Evolutionary conservation across 345 rosid genomes (phyloP), one percentile per base, ranked within the genome.

Genomic region (Gossypium thurberi): DNA sequence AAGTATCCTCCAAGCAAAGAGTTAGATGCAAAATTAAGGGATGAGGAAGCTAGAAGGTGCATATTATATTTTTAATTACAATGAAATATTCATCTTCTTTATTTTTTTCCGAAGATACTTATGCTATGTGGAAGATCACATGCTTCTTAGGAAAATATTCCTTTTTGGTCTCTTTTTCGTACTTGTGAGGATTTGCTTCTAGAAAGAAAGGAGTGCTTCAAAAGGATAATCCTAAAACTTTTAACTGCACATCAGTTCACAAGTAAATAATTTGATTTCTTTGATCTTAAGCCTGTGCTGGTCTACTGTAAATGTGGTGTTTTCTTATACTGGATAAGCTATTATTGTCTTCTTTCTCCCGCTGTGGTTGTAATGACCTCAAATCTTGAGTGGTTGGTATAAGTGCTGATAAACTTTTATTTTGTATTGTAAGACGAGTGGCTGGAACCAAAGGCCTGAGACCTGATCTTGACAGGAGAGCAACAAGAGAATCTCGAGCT

Each of bases 1-100:
- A 90, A 83, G 79, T 92, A 92, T 86, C 96, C 98, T 78, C 97
- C 98, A 28, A 92, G 97, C 91, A 92, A 94, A 88, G 98, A 92
- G 82, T 86, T 94, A 42, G 97, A 94, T 79, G 98, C 96, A n/a
- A 94, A 93, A 79, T 69, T 94, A 76, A 89, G 97, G 47, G 97
- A 94, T 66, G 98, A 94, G 76, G 98, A 90, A 78, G 85, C 89
- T 63, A 85, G 98, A 89, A 90, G 98, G 98, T 94, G 65, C 71
- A 10, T 55, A 70, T 79, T 46, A 7, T 66, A 66, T 47, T 3
- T 13, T 18, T 76, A 48, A 75, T 26, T 17, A 73, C 62, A 33
- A 47, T 25, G 2, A 10, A 40, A 51, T 46, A 6, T 50, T 15
- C 17, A 17, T 50, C 55, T 50, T 50, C 15, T 50, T 50, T 50